Conservation (phyloP, 2,329 filamentous ascomycete species). For the Hypoxylon rubiginosum region DNA sequence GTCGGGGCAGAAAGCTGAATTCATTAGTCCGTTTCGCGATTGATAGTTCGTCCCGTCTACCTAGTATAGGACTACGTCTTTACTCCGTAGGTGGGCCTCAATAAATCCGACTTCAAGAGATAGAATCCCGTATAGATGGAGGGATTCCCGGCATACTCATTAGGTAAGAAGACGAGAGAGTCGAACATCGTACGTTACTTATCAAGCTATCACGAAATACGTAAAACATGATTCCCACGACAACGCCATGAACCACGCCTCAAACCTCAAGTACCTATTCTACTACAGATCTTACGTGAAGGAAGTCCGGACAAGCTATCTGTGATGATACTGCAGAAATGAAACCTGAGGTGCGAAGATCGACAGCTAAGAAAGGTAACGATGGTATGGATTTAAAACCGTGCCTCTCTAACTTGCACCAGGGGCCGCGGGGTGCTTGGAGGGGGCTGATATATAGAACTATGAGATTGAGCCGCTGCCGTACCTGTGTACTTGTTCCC, state of each 20-base stretch:
- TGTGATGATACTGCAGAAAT: constrained; percentile 28
- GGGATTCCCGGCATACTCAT: constrained; percentile 4
- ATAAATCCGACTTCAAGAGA: not conserved
- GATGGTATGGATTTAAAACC: not conserved
- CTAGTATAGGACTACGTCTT: constrained; percentile 4
- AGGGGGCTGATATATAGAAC: constrained; percentile 5
- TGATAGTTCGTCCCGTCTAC: not conserved
- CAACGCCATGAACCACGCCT: constrained; percentile 14
- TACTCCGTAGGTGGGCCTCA: not conserved
- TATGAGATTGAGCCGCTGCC: not conserved
- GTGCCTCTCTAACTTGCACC: not conserved
- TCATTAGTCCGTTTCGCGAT: constrained; percentile 30
- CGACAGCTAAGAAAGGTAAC: constrained; percentile 15
- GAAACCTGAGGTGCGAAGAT: constrained; percentile 20
- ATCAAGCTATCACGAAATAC: not conserved
- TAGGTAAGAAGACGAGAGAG: not conserved
- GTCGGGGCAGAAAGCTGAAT: constrained; percentile 15
- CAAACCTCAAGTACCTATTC: not conserved
- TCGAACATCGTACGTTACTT: not conserved
- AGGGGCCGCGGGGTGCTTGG: not conserved
- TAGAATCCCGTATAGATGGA: constrained; percentile 1
- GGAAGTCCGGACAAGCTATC: constrained; percentile 16
- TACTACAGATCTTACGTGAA: constrained; percentile 1
- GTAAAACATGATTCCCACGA: not conserved
- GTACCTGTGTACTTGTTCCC: not conserved